Base-by-base conservation (phyloP, 192 early-diverging fungal species). In the Rhizophagus sp. region DNA sequence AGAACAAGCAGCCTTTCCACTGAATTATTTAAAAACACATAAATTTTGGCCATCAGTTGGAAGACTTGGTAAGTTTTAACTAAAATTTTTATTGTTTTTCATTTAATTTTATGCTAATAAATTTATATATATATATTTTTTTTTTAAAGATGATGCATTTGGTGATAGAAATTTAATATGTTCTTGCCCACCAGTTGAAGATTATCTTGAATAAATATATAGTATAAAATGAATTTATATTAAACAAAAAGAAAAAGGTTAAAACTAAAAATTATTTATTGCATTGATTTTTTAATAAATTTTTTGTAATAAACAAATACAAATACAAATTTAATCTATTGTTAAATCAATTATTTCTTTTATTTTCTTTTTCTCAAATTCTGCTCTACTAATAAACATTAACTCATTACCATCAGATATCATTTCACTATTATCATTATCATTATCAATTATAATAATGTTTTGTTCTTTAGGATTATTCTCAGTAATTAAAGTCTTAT, bases 1-100 rank as follows among this genome's bases (percentile, higher is more conserved):
- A 73, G 89, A 96, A 83, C 78, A 89, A 78, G 98, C 98, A 13
- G 98, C 97, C 19, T 99, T 93, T 89, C 98, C 98, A 2, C 81
- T 97, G 86, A 83, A 90, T 8, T 84, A 89, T 41, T 88, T 99
- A 79, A 87, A 89, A 76, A 92, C 93, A 84, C 91, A 91, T 88
- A 99, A 99, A 93, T 97, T 99, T 86, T 99, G 96, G 95, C 98
- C 98, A 27, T 93, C 93, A n/a, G 93, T 97, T 39, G 89, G 92
- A 27, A 89, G 98, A 72, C 88, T 95, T 77, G 81, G 84, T 79
- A 81, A 67, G 82, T 78, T 82, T 25, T 2, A 30, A 15, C 13
- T 30, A 41, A 27, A 25, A n/a, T 19, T 11, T n/a, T 24, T 17
- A 22, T 44, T 7, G 15, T 19, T 39, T 30, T 75, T 33, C 36